Conservation (phyloP, 2,329 filamentous ascomycete genomes). For the Aphanoascus verrucosus region DNA sequence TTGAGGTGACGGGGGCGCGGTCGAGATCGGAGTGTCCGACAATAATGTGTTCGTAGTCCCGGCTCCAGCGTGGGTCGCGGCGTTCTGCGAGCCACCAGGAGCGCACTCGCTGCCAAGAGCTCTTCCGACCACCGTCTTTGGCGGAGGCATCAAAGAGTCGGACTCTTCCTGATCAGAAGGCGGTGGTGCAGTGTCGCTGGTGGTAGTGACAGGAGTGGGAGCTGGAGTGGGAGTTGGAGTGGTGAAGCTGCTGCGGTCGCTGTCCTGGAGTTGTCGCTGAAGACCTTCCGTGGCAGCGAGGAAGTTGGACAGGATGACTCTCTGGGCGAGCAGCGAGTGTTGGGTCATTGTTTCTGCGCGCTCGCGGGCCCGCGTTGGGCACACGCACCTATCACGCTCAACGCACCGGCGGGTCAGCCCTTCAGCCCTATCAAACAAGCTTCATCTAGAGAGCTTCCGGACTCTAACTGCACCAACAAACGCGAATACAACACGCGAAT, state of each 20-base stretch:
- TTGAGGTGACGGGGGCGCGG: conserved; percentile 51
- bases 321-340: conserved; percentile 42
- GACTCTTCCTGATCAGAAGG: conserved; percentile 17
- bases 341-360: conserved; percentile 28
- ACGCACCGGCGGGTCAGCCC: not conserved
- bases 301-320: conserved; percentile 40
- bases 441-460: not conserved
- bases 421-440: conserved; percentile 6
- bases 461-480: not conserved
- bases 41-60: conserved; percentile 46
- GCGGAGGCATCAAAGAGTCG: conserved; percentile 25
- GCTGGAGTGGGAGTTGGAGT: conserved; percentile 6
- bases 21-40: conserved; percentile 54
- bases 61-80: conserved; percentile 38
- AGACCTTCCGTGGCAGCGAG: conserved; percentile 18
- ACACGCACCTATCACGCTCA: conserved; percentile 9
- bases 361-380: not conserved
- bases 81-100: conserved; percentile 32
- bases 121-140: conserved; percentile 34
- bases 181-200: conserved; percentile 16
- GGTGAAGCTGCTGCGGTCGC: too few species aligned
- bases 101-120: conserved; percentile 32
- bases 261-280: conserved; percentile 14
- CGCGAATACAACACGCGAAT: not conserved
- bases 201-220: conserved; percentile 4